These are phyloP conservation scores for Basidiobolus meristosporus DNA, from an alignment of 371 early-diverging fungal genomes.

Conservation along the genomic window DNA sequence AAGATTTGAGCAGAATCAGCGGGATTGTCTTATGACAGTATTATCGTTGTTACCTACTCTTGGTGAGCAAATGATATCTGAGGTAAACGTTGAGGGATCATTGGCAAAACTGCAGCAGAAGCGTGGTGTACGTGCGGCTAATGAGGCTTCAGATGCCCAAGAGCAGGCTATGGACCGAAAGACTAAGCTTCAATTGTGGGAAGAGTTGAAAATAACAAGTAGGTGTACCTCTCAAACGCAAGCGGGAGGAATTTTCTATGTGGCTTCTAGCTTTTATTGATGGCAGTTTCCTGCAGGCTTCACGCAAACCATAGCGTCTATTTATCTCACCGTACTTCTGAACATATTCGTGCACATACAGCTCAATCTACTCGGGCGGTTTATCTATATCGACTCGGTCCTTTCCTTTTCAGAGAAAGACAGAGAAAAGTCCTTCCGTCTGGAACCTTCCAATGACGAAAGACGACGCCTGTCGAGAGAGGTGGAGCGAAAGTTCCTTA, in stretches of 20 bases:
- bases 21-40: constrained; percentile 74
- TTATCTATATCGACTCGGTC: constrained; percentile 80
- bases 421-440: constrained; percentile 13
- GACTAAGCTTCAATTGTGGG: constrained; percentile 64
- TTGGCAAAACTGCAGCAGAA: neutral
- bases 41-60: constrained; percentile 62
- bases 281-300: no score
- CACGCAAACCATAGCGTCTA: constrained; percentile 54
- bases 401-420: constrained; percentile 16
- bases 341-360: constrained; percentile 69
- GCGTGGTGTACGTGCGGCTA: neutral
- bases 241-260: no score
- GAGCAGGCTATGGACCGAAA: constrained; percentile 14
- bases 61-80: constrained; percentile 49
- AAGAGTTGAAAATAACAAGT: constrained; percentile 70
- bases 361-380: constrained; percentile 77
- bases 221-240: no score
- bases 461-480: constrained; percentile 16
- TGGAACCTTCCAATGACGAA: constrained; percentile 9
- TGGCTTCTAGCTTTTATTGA: no score
- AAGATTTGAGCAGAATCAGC: constrained; percentile 80
- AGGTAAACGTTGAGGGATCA: constrained; percentile 50
- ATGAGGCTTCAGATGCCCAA: no score
- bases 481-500: constrained; percentile 64
- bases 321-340: constrained; percentile 65